Evolutionary conservation across 441 rosid species (phyloP), one percentile per base, ranked within the genome.

Genomic region (Hura crepitans): DNA sequence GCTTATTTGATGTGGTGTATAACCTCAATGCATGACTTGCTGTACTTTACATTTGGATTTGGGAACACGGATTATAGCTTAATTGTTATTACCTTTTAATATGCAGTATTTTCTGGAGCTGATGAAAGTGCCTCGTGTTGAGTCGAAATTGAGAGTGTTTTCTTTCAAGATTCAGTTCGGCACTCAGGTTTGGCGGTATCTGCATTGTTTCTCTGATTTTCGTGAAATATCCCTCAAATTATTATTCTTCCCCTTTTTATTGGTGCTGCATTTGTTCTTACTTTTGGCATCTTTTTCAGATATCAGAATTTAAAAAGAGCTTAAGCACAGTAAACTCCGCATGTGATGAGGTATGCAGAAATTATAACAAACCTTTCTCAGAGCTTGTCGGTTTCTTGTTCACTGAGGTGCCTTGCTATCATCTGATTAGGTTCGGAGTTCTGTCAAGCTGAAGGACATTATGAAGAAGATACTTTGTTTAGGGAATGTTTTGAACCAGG

Each of bases 81-180:
- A 43, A 67, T 15, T 59, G 60, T 22, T 67, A 10, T 69, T 25
- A 35, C 20, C 53, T 61, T 66, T 72, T 69, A 13, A 59, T 66
- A 64, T 81, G 62, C 90, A 95, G 99, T 95, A 74, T 75, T 90
- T 95, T 80, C 69, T 95, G 83, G 98, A 90, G 91, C 88, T 77
- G 71, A 95, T 95, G 97, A 95, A 92, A 83, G 98, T 95, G 82
- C 98, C 99, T 54, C 89, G 99, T 42, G 98, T 92, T 47, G 99
- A 92, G 84, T 93, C 97, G 37, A 95, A 95, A 79, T 78, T 95
- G 56, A 84, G 97, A 86, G 97, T 95, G 54, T 92, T 95, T 84
- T 86, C 96, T 79, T 92, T 90, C 89, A 95, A 95, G 85, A 90
- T 95, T 80, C 98, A 92, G 77, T 92, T 92, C 51, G 70, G 87